These are phyloP conservation scores for Ceratocystis harringtonii DNA, from an alignment of 2,329 filamentous ascomycete genomes.

Conservation along the genomic window DNA sequence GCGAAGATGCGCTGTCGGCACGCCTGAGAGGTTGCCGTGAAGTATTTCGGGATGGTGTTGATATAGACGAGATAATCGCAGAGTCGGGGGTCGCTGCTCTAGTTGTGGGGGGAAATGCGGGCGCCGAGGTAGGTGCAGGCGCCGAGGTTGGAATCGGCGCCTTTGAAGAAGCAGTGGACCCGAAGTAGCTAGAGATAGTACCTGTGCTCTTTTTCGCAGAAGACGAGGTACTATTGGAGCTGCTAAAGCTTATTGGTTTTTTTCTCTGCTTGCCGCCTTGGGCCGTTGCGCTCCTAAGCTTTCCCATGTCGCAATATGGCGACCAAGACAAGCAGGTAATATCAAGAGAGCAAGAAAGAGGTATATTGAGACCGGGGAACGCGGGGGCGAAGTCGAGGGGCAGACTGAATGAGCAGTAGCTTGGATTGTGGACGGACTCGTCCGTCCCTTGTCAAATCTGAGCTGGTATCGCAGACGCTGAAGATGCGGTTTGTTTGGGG, in stretches of 20 bases:
- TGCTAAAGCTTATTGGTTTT: background rate
- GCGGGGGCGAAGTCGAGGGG: background rate
- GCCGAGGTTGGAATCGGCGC: background rate
- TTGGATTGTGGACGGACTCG: too few relatives aligned
- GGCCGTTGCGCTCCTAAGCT: background rate
- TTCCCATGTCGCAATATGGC: background rate
- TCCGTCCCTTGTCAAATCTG: too few relatives aligned
- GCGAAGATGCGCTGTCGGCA: background rate
- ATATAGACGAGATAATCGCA: background rate
- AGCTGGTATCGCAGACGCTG: too few relatives aligned
- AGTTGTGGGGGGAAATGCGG: background rate
- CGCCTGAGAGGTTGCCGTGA: background rate
- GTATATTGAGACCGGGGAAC: background rate
- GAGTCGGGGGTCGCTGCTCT: background rate
- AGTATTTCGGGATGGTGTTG: background rate
- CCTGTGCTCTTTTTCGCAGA: background rate
- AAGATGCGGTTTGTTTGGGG: too few relatives aligned
- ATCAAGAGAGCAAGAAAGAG: background rate
- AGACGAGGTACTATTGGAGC: background rate
- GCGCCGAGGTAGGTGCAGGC: background rate
- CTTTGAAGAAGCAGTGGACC: background rate
- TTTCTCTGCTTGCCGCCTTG: background rate
- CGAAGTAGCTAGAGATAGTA: constrained; percentile 2
- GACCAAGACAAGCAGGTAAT: background rate
- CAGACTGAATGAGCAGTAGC: background rate